Evolutionary conservation across 75 land plant species (phyloP).

Genomic region (Pinus albicaulis): DNA sequence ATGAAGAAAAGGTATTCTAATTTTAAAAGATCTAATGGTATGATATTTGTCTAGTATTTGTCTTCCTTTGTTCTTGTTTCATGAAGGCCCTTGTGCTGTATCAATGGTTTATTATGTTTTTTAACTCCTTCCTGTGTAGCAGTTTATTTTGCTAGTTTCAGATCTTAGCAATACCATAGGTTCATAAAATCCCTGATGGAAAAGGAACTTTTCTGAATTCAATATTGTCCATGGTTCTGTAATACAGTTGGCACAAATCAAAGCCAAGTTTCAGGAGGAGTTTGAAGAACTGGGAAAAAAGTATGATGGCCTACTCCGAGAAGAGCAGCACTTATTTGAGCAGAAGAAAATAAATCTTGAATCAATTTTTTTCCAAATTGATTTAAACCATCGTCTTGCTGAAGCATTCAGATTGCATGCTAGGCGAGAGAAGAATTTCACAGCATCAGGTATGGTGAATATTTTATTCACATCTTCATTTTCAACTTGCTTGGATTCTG

Average conservation of each 20-base stretch:
- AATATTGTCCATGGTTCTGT: neutral
- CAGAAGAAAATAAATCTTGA: neutral
- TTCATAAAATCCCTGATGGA: neutral
- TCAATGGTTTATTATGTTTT: neutral
- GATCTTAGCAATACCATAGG: neutral
- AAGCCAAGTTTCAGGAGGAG: constrained; percentile 1
- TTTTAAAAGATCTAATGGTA: neutral
- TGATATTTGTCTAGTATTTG: neutral
- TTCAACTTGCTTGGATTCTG: neutral
- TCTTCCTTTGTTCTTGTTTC: neutral
- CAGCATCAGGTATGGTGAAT: neutral
- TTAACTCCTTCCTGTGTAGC: neutral
- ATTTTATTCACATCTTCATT: neutral
- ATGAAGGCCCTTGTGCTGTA: neutral
- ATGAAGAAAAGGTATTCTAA: constrained; percentile 4
- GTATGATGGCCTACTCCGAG: neutral
- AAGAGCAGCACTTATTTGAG: neutral
- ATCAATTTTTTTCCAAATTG: neutral
- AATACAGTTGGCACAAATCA: constrained; percentile 1
- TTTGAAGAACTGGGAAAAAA: constrained; percentile 5
- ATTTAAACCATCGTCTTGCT: constrained; percentile 2
- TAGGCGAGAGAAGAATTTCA: neutral
- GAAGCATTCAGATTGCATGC: neutral
- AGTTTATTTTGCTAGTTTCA: neutral
- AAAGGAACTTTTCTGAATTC: neutral